A percentile compares a stretch with the other conserved stretches of the same genome.
Conservation (phyloP, 148 eudicot species). For the Rheum nobile region DNA sequence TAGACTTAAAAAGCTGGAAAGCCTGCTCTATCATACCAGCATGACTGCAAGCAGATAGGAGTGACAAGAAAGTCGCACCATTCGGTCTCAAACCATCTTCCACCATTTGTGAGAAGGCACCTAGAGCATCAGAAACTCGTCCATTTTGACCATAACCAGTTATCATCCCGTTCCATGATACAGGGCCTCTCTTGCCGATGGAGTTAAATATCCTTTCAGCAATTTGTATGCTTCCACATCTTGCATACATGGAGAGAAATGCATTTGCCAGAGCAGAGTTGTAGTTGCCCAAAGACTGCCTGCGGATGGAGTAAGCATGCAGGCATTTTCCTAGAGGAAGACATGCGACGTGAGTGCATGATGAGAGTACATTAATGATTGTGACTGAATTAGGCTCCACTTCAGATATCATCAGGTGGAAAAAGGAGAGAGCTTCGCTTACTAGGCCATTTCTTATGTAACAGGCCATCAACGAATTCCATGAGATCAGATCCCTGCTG, state of each 20-base stretch:
- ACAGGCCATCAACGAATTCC: constrained; percentile 36
- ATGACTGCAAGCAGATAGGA: constrained; percentile 42
- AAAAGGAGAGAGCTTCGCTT: constrained; percentile 21
- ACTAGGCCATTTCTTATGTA: constrained; percentile 23
- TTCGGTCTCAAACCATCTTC: constrained; percentile 28
- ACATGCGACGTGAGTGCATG: constrained; percentile 29
- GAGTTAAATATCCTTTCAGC: constrained; percentile 27
- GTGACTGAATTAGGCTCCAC: constrained; percentile 27
- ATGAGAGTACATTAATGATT: constrained; percentile 28
- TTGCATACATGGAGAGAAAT: constrained; percentile 40
- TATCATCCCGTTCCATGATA: constrained; percentile 39
- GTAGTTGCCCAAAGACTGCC: constrained; percentile 14
- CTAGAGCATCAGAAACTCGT: constrained; percentile 23
- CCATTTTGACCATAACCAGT: constrained; percentile 37
- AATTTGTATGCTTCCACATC: constrained; percentile 31
- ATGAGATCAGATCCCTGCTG: constrained; percentile 31
- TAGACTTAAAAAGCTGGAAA: constrained; percentile 24
- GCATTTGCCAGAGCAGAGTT: constrained; percentile 28
- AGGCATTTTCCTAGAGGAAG: constrained; percentile 35
- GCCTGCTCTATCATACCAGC: constrained; percentile 38
- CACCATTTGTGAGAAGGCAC: constrained; percentile 26
- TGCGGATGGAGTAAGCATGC: constrained; percentile 34
- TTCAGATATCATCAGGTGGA: constrained; percentile 26
- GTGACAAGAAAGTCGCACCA: constrained; percentile 26
- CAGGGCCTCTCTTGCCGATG: constrained; percentile 22